Conservation (phyloP, 306 rosid species). For the Trichosanthes cucumerina region DNA sequence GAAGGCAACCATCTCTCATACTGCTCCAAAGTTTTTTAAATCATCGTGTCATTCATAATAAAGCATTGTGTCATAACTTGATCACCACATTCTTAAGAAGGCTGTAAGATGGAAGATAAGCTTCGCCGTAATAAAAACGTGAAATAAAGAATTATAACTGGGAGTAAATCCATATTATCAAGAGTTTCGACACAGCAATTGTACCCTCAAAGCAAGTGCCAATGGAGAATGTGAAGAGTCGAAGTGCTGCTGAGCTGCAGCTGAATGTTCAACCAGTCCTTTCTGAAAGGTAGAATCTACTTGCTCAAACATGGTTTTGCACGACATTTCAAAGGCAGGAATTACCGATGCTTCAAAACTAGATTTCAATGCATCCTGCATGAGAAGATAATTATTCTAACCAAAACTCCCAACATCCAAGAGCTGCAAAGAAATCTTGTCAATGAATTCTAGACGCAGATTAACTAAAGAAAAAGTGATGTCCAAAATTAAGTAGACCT, state of each 20-base stretch:
- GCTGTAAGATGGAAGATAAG: not conserved
- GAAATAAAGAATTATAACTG: not conserved
- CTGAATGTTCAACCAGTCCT: constrained; percentile 83
- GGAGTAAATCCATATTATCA: not conserved
- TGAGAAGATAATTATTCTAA: constrained; percentile 2
- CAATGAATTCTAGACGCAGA: not conserved
- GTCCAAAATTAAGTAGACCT: constrained; percentile 36
- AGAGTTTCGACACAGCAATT: not conserved
- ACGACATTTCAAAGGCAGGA: constrained; percentile 91
- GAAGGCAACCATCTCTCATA: not conserved
- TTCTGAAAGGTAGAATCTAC: constrained; percentile 86
- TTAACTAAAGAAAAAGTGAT: constrained; percentile 2
- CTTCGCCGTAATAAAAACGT: not conserved
- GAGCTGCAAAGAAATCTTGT: not conserved
- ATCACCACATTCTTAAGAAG: not conserved
- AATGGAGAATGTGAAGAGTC: constrained; percentile 71
- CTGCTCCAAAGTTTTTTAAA: not conserved
- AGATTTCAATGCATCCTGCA: constrained; percentile 73
- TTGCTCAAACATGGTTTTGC: constrained; percentile 97
- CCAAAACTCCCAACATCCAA: not conserved
- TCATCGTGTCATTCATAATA: not conserved
- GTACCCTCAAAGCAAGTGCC: constrained; percentile 78
- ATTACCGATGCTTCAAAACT: constrained; percentile 65
- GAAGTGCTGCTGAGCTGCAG: constrained; percentile 66
- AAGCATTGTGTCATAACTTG: not conserved